Base-by-base conservation (phyloP, 345 rosid genomes). In the Citrus glauca region DNA sequence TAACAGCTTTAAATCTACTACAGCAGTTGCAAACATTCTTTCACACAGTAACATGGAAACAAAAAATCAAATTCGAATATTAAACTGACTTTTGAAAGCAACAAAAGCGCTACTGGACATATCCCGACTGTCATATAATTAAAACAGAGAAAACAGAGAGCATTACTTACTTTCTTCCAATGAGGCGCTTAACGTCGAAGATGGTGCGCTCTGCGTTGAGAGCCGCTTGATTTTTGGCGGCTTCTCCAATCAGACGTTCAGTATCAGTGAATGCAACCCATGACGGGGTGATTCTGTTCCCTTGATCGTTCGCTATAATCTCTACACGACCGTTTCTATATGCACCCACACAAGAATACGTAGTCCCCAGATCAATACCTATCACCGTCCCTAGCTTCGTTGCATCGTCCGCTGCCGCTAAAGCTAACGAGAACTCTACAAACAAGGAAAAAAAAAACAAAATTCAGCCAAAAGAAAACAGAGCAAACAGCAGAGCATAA, bases 221-320 rank as follows among this genome's bases (percentile, higher is more conserved):
- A 28, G 90, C 79, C 38, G 91, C 90, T 77, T 90, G 93, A 74
- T 87, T 90, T 81, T 90, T 90, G 7, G 93, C 91, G 0, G 93
- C 93, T 50, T 89, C 90, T 40, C 93, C 93, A 6, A 91, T 87
- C 53, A 90, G 86, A 80, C 91, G 89, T 79, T 91, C 90, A 0
- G 85, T 81, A 35, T 88, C 93, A 30, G 93, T 86, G 79, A 89
- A 91, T 1, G 94, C 92, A 50, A 90, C 94, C 92, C 92, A 87
- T 0, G 94, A 89, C 28, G 94, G 92, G 69, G 91, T 90, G 69
- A 89, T 88, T 75, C 94, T 82, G 82, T 89, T 89, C 3, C 90
- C 92, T 66, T 89, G 90, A 84, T 90, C 90, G 78, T 90, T 90
- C 62, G 94, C 92, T 81, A 89, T 80, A 48, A 90, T 87, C 79